Evolutionary conservation across 2,329 filamentous ascomycete species (phyloP), one percentile per base, ranked within the genome.

Genomic region (Aspergillus sp.): DNA sequence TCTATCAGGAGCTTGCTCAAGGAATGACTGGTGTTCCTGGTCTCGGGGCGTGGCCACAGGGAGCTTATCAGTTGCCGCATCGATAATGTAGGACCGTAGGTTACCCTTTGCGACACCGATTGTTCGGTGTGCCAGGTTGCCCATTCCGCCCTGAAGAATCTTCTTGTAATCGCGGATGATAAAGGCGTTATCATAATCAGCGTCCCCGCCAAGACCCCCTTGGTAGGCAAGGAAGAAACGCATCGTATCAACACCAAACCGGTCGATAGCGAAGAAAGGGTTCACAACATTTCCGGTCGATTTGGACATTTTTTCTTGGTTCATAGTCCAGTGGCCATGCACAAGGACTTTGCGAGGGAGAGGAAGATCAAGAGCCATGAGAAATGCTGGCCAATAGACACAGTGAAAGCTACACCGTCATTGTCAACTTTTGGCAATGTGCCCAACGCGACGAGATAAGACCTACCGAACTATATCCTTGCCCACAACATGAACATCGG

Each of bases 341-440:
- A 88, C 88, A 2, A 98, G 73, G 30, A 98, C 79, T 52, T 82
- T 82, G 60, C 82, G 84, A 1, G 93, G 88, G 1, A 86, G 73
- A 1, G 88, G 85, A 4, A 97, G 74, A 44, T 83, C 82, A 9
- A 96, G 73, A 1, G 93, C 91, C 77, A 98, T 85, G 10, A 98
- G 81, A 57, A 98, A 85, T 3, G 93, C 93, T 0, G 93, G 93
- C 93, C 94, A 98, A 73, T 98, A 98, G 42, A 98, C 83, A 66
- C 88, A 91, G 65, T 98, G 94, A 67, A 98, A 98, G 12, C 76
- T 73, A 4, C 9, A 32, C 5, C 6, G 42, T 32, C 26, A 4
- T 48, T 42, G 44, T 61, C 48, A 61, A 51, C 54, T 41, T 52
- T 45, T 43, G 30, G 48, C 36, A 19, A 35, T 28, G 28, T 29